A percentile compares a stretch with the other conserved stretches of the same genome.
These are phyloP conservation scores for Durusdinium trenchii DNA, from an alignment of 73 alveolate genomes.

Conservation along the genomic window DNA sequence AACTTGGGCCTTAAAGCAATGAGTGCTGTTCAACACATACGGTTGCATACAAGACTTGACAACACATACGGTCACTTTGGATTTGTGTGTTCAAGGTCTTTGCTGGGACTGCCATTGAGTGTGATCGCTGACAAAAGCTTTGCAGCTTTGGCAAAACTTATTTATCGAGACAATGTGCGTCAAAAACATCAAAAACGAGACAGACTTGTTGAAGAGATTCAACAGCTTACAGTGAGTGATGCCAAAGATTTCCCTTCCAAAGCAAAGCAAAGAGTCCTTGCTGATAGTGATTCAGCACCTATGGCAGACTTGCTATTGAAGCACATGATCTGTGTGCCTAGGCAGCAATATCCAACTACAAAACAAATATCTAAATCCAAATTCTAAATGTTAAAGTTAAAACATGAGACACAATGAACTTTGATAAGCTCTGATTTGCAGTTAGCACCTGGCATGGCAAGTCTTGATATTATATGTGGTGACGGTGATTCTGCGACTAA, in stretches of 20 bases:
- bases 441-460: no score
- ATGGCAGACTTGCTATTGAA: background rate
- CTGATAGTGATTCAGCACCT: background rate
- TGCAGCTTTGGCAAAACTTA: background rate
- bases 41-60: background rate
- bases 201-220: background rate
- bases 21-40: background rate
- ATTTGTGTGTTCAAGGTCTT: background rate
- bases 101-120: background rate
- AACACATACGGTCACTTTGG: background rate
- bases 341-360: no score
- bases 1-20: background rate
- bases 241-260: background rate
- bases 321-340: no score
- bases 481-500: no score
- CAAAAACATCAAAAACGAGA: background rate
- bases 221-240: background rate
- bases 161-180: background rate
- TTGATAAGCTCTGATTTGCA: no score
- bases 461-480: no score
- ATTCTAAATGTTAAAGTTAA: no score
- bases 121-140: background rate
- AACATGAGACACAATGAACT: no score
- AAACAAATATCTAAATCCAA: no score
- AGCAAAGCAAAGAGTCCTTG: background rate